These are phyloP conservation scores for Fusarium hostae DNA, from an alignment of 2,329 filamentous ascomycete genomes.

Conservation along the genomic window DNA sequence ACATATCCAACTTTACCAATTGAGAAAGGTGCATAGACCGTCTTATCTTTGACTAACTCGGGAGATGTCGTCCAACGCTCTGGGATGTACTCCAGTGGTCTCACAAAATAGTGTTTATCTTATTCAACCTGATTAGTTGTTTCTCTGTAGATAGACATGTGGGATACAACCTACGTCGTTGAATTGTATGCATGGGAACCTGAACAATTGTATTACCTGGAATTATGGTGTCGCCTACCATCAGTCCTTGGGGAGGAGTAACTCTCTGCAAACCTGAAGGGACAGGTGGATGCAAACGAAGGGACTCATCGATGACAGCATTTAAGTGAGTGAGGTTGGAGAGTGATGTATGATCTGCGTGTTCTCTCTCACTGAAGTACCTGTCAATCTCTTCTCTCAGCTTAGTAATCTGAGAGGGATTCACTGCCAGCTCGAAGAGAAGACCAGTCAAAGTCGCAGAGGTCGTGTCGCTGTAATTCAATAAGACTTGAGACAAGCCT, in stretches of 20 bases:
- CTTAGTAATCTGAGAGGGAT: conserved; percentile 39
- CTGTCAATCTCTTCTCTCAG: conserved; percentile 52
- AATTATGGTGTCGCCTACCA: conserved; percentile 29
- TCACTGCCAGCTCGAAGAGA: conserved; percentile 50
- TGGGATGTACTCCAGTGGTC: conserved; percentile 49
- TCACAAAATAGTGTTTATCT: conserved; percentile 45
- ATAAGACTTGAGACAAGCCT: not conserved
- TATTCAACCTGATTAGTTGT: not conserved
- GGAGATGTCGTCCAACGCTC: conserved; percentile 51
- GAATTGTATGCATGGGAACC: conserved; percentile 35
- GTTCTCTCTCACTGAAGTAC: conserved; percentile 14
- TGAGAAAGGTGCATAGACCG: conserved; percentile 49
- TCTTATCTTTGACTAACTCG: conserved; percentile 48
- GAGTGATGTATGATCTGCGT: conserved; percentile 32
- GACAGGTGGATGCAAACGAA: conserved; percentile 53
- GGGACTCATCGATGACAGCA: conserved; percentile 54
- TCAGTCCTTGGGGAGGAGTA: conserved; percentile 52
- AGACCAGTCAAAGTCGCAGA: conserved; percentile 48
- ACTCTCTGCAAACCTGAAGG: conserved; percentile 49
- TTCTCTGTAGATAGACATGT: fast-evolving
- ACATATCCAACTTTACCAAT: conserved; percentile 31
- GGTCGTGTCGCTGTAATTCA: conserved; percentile 49
- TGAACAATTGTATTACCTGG: conserved; percentile 31
- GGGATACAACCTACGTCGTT: conserved; percentile 50
- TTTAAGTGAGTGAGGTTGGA: conserved; percentile 46